Evolutionary conservation across 495 filamentous ascomycete genomes (phyloP).

Genomic region (Choiromyces venosus): DNA sequence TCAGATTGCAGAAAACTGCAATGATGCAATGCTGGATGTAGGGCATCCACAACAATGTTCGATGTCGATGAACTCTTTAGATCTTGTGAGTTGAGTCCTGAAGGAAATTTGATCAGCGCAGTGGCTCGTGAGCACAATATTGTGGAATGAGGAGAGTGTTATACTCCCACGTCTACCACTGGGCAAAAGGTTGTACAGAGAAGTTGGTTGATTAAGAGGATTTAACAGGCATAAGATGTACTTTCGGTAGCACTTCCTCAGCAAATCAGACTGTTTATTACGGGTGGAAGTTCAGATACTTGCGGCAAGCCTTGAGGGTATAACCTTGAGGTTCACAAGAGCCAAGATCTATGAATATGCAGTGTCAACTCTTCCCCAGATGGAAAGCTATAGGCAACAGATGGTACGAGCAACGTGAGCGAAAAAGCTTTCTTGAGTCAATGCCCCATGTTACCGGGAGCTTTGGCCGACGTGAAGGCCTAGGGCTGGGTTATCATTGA

Average conservation of each 20-base stretch:
- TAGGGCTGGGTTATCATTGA: no score
- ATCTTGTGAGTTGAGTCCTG: slow-evolving; percentile 73
- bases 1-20: slow-evolving; percentile 81
- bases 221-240: slow-evolving; percentile 70
- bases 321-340: slow-evolving; percentile 87
- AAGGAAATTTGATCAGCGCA: slow-evolving; percentile 24
- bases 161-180: no score
- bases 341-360: slow-evolving; percentile 94
- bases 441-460: no score
- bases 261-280: slow-evolving; percentile 70
- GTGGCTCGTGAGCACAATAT: no score
- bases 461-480: no score
- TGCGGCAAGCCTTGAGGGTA: slow-evolving; percentile 88
- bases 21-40: slow-evolving; percentile 82
- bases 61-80: slow-evolving; percentile 70
- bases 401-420: no score
- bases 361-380: slow-evolving; percentile 86
- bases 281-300: slow-evolving; percentile 76
- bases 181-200: slow-evolving; percentile 64
- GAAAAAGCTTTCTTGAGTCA: no score
- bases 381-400: slow-evolving; percentile 87
- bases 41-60: slow-evolving; percentile 62
- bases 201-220: slow-evolving; percentile 67
- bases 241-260: slow-evolving; percentile 83
- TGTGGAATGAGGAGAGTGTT: slow-evolving; percentile 81